Base-by-base conservation (phyloP, 1,139 yeast species). In the Diutina siamensis region DNA sequence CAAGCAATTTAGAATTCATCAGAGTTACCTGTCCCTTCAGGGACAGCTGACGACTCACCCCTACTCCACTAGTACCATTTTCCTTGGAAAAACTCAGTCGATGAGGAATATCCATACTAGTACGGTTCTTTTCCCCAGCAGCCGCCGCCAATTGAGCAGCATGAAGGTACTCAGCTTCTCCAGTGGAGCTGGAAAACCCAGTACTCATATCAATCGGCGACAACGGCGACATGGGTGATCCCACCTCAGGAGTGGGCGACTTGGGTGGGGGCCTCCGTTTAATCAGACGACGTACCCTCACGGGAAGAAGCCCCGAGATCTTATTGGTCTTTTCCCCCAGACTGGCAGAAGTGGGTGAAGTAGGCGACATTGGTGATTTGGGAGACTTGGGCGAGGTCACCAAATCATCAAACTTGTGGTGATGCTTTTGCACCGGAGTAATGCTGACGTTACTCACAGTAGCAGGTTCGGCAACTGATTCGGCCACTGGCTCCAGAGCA, bases 1-100 rank as follows among this genome's bases (percentile, higher is more conserved):
- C 73, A 45, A 71, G 57, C 40, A 71, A 59, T 51, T 70, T 71
- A 10, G 74, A 68, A 53, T 68, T 70, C 62, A 64, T 57, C 15
- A 67, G 55, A 2, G 73, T 69, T 15, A 71, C 59, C 13, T 57
- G 58, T 15, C 54, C 54, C 44, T 49, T 46, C 7, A 44, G 48
- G 7, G 47, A 25, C 4, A n/a, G 19, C 32, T n/a, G 33, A 12
- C 42, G 42, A 5, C 32, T 38, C n/a, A 38, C 42, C 4, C 19
- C 7, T 5, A 7, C 10, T 10, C 9, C 5, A n/a, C 21, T 15
- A 2, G 28, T 10, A 4, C 40, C 40, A 15, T 38, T 22, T 15
- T 38, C 42, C n/a, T 38, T 38, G 15, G 42, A 38, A 15, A 38
- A 38, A 25, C 32, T 25, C 42, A 25, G 33, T 4, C 42, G 31